Evolutionary conservation across 2,329 filamentous ascomycete genomes (phyloP).

Genomic region (Rhynchosporium agropyri): DNA sequence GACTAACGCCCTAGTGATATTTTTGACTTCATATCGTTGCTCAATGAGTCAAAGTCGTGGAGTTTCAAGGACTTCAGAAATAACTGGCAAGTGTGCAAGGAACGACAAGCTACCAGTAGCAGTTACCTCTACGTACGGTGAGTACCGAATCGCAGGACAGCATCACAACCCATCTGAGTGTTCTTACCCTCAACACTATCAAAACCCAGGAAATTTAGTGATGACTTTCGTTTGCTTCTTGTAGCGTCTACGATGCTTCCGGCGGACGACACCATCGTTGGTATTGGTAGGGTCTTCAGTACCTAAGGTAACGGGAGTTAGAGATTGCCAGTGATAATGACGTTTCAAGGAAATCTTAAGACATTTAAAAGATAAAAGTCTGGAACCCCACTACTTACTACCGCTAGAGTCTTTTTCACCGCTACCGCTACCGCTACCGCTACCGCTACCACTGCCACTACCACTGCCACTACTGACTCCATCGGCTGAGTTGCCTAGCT

Average conservation of each 20-base stretch:
- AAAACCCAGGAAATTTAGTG: background rate
- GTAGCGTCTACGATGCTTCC: constrained; percentile 15
- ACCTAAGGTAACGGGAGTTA: no score
- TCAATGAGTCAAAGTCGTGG: no score
- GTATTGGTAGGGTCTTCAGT: constrained; percentile 11
- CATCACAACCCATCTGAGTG: background rate
- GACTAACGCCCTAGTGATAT: no score
- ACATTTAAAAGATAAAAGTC: no score
- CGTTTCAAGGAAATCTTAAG: no score
- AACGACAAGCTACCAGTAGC: background rate
- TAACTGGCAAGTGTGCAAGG: background rate
- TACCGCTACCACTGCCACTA: constrained; percentile 11
- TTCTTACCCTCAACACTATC: no score
- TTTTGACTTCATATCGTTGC: no score
- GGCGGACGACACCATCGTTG: constrained; percentile 3
- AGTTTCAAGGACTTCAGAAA: background rate
- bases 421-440: constrained; percentile 11
- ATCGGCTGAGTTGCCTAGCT: background rate
- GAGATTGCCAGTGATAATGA: no score
- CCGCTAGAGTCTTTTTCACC: constrained; percentile 11
- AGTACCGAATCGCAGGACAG: background rate
- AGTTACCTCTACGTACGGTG: constrained; percentile 3
- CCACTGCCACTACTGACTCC: constrained; percentile 11
- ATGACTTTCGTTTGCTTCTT: constrained; percentile 10
- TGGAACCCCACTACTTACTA: background rate